Conservation (phyloP, 305 asterid species). For the Plantago rigida region DNA sequence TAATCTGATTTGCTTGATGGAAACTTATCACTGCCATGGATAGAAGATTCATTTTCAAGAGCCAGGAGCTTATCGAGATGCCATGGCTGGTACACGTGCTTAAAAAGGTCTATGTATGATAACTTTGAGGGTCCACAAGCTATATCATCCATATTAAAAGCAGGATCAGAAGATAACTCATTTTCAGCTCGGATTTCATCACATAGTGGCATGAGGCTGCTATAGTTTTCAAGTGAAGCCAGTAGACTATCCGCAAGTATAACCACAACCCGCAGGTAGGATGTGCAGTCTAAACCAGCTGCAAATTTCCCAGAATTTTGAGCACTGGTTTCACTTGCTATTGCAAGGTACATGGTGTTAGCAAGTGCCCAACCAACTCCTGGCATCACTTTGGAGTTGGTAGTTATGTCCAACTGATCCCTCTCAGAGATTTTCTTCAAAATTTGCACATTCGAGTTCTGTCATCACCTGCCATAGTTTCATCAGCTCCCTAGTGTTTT, state of each 20-base stretch:
- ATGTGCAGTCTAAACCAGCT: constrained; percentile 47
- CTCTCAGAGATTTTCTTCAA: constrained; percentile 50
- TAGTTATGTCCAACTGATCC: constrained; percentile 41
- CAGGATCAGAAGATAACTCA: constrained; percentile 35
- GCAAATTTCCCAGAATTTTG: constrained; percentile 51
- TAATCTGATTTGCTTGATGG: constrained; percentile 29
- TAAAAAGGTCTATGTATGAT: constrained; percentile 62
- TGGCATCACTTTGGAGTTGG: constrained; percentile 48
- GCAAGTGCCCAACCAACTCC: constrained; percentile 80
- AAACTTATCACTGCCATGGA: constrained; percentile 29
- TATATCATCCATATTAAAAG: constrained; percentile 35
- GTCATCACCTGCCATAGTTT: constrained; percentile 90
- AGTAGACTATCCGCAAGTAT: constrained; percentile 55
- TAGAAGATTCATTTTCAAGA: constrained; percentile 36
- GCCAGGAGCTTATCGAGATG: constrained; percentile 67
- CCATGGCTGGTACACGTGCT: constrained; percentile 66
- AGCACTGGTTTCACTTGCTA: constrained; percentile 37
- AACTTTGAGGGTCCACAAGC: constrained; percentile 42
- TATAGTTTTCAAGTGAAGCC: constrained; percentile 43
- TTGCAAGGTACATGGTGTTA: constrained; percentile 62
- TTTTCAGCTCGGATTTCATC: constrained; percentile 40
- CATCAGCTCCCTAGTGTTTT: constrained; percentile 53
- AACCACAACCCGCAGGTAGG: constrained; percentile 59
- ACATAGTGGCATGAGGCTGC: constrained; percentile 32
- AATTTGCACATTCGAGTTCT: constrained; percentile 71